Evolutionary conservation across 169 alveolate species (phyloP).

Genomic region (Cryptosporidium andersoni): DNA sequence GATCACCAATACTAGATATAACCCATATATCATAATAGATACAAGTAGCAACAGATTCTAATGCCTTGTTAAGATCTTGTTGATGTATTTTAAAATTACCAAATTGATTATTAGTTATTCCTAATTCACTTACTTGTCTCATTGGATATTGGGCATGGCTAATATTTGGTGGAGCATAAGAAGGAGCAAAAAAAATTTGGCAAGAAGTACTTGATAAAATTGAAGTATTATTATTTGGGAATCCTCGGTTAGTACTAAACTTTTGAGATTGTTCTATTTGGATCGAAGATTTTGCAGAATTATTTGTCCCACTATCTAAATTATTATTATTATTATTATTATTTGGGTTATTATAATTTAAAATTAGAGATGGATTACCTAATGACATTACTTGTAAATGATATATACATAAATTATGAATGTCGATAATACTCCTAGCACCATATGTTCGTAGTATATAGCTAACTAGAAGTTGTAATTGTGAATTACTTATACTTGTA

Average conservation of each 20-base stretch:
- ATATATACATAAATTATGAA: constrained; percentile 39
- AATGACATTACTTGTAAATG: constrained; percentile 55
- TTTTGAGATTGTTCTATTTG: constrained; percentile 13
- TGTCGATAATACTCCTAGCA: constrained; percentile 38
- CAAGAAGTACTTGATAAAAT: constrained; percentile 14
- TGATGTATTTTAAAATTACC: constrained; percentile 20
- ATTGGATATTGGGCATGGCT: constrained; percentile 9
- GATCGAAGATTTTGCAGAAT: constrained; percentile 5
- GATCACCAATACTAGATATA: constrained; percentile 41
- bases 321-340: constrained; percentile 11
- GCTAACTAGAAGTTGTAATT: constrained; percentile 23
- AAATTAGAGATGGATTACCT: constrained; percentile 38
- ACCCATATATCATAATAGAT: constrained; percentile 65
- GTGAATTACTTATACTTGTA: constrained; percentile 61
- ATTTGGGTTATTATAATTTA: not conserved
- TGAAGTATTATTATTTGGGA: not conserved
- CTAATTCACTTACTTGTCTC: constrained; percentile 16
- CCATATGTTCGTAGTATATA: constrained; percentile 47
- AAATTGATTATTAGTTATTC: constrained; percentile 20
- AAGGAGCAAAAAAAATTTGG: constrained; percentile 63
- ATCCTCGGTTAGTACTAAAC: not conserved
- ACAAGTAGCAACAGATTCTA: constrained; percentile 49
- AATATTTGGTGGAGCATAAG: constrained; percentile 42
- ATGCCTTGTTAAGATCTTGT: constrained; percentile 43
- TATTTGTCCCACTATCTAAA: not conserved